These are phyloP conservation scores for Umbilicus rupestris DNA, from an alignment of 164 flowering plant species.

Conservation along the genomic window DNA sequence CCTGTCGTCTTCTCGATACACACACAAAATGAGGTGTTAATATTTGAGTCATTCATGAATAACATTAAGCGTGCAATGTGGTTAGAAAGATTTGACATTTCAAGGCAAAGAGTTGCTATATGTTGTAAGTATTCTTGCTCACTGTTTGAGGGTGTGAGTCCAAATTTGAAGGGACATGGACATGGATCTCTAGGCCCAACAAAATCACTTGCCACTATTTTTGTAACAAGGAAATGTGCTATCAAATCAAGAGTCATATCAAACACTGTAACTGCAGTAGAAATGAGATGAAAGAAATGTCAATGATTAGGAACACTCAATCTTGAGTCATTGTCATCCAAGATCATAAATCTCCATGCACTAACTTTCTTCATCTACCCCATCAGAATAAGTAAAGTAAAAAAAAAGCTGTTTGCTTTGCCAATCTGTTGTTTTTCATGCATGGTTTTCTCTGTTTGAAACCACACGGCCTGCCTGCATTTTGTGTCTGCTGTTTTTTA, in stretches of 20 bases:
- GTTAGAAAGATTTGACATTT: too few relatives aligned
- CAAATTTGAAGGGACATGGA: too few relatives aligned
- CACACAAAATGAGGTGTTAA: too few relatives aligned
- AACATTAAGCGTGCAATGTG: too few relatives aligned
- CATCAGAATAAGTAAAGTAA: not conserved
- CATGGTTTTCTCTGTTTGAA: constrained; percentile 1
- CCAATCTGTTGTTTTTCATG: not conserved
- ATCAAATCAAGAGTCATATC: not conserved
- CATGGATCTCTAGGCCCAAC: too few relatives aligned
- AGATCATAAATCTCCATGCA: not conserved
- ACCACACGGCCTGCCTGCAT: constrained; percentile 1
- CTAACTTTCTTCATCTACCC: not conserved
- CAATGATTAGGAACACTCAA: not conserved
- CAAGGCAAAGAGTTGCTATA: too few relatives aligned
- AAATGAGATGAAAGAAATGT: not conserved
- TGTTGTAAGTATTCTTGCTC: too few relatives aligned
- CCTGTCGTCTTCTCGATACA: too few relatives aligned
- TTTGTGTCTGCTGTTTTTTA: not conserved
- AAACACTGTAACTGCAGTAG: not conserved
- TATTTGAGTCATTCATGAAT: too few relatives aligned
- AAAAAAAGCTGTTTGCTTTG: not conserved
- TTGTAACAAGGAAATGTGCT: not conserved
- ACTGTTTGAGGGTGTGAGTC: too few relatives aligned
- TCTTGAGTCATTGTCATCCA: constrained; percentile 3
- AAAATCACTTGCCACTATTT: too few relatives aligned